Percentiles rank a stretch among this genome's conserved stretches.
Evolutionary conservation across 805 yeast species (phyloP).

Genomic region (Clavispora fructus): DNA sequence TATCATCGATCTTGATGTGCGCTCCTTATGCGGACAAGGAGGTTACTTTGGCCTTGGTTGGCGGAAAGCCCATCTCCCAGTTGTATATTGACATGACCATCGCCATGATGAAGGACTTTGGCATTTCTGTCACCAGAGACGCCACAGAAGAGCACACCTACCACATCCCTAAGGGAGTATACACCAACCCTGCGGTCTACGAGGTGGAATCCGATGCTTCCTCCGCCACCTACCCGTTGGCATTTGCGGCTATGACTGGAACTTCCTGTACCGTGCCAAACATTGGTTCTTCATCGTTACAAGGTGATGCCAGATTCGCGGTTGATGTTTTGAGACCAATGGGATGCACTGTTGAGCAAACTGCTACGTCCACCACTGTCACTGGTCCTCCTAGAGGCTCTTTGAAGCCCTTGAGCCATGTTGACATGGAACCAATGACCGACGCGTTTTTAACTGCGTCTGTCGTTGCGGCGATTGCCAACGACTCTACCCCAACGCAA

Average conservation of each 20-base stretch:
- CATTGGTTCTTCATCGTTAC: constrained; percentile 86
- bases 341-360: constrained; percentile 89
- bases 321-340: constrained; percentile 86
- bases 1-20: constrained; percentile 92
- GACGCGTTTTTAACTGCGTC: constrained; percentile 97
- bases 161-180: constrained; percentile 80
- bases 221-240: constrained; percentile 95
- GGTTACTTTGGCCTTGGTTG: constrained; percentile 81
- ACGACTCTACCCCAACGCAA: constrained; percentile 48
- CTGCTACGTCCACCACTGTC: constrained; percentile 84
- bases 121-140: constrained; percentile 69
- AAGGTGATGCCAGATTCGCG: constrained; percentile 97
- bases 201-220: constrained; percentile 96
- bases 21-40: constrained; percentile 93
- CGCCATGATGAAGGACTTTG: constrained; percentile 89
- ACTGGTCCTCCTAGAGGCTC: constrained; percentile 75
- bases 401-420: constrained; percentile 62
- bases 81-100: constrained; percentile 96
- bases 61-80: constrained; percentile 96
- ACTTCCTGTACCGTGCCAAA: constrained; percentile 89
- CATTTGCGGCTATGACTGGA: constrained; percentile 95
- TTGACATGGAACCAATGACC: constrained; percentile 99
- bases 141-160: constrained; percentile 75
- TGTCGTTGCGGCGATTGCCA: constrained; percentile 92
- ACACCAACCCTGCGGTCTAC: constrained; percentile 76